These are phyloP conservation scores for Cladosporium sp. DNA, from an alignment of 2,329 filamentous ascomycete species.

Conservation along the genomic window DNA sequence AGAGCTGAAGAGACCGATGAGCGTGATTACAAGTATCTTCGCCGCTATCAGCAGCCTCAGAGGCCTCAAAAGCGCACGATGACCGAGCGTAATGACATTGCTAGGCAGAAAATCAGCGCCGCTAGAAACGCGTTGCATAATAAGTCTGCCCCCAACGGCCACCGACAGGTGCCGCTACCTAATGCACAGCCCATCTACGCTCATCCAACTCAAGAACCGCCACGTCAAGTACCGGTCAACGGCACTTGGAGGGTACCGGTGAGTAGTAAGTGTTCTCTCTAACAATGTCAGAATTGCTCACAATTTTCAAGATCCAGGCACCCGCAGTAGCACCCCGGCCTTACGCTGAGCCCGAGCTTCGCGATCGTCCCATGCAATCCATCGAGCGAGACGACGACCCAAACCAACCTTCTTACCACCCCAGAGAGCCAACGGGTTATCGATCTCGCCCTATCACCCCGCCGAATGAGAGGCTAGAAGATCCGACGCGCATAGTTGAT, in stretches of 20 bases:
- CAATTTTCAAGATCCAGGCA: neutral
- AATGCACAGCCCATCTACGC: neutral
- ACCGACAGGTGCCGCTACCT: neutral
- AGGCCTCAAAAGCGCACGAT: neutral
- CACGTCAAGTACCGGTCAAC: neutral
- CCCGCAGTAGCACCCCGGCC: neutral
- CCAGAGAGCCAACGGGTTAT: neutral
- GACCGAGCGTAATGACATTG: conserved; percentile 14
- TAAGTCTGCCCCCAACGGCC: neutral
- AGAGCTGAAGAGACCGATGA: conserved; percentile 27
- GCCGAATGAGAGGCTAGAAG: too few species aligned
- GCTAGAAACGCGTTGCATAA: conserved; percentile 10
- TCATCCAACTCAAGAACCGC: neutral
- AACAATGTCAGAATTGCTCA: neutral
- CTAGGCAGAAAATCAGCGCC: conserved; percentile 17
- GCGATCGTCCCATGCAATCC: conserved; percentile 21
- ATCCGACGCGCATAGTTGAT: neutral
- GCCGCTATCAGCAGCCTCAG: neutral
- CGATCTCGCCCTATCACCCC: neutral
- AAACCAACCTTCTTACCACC: neutral
- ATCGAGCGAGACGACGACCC: conserved; percentile 21
- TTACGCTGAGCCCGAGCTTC: conserved; percentile 5
- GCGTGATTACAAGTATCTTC: conserved; percentile 15
- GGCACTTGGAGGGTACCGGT: neutral
- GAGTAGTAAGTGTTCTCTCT: neutral